Evolutionary conservation across 768 basidiomycete species (phyloP).

Genomic region (Auricularia heimuer): DNA sequence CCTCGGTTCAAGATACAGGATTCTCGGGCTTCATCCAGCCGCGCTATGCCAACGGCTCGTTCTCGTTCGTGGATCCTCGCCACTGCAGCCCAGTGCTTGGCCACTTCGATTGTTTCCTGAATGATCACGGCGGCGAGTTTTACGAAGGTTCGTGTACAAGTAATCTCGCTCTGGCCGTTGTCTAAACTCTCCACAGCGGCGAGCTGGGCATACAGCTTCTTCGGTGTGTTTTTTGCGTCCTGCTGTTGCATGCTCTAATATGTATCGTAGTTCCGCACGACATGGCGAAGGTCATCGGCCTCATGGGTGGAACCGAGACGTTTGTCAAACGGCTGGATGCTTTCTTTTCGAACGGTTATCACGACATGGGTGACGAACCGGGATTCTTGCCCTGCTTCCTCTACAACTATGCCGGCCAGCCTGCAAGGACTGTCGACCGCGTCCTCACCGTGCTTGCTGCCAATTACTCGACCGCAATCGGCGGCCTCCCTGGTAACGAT

Average conservation of each 20-base stretch:
- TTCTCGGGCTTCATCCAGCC: constrained; percentile 14
- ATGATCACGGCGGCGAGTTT: constrained; percentile 8
- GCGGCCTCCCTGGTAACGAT: constrained; percentile 13
- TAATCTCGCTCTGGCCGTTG: too few relatives aligned
- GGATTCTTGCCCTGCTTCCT: constrained; percentile 5
- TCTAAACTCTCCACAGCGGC: neutral
- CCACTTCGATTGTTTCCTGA: constrained; percentile 11
- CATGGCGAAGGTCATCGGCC: constrained; percentile 9
- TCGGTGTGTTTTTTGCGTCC: neutral
- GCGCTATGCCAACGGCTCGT: constrained; percentile 9
- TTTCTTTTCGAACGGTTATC: constrained; percentile 8
- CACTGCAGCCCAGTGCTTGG: constrained; percentile 11
- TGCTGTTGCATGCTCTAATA: too few relatives aligned
- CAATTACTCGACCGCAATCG: constrained; percentile 5
- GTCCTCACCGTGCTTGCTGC: constrained; percentile 8
- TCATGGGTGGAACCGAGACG: constrained; percentile 10
- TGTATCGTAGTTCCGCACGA: constrained; percentile 9
- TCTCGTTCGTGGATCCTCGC: constrained; percentile 10
- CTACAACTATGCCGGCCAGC: constrained; percentile 13
- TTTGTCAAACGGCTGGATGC: constrained; percentile 10
- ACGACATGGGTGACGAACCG: constrained; percentile 5
- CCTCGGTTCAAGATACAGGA: constrained; percentile 5
- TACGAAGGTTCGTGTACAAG: constrained; percentile 2
- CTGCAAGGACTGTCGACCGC: constrained; percentile 12
- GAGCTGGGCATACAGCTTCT: constrained; percentile 13